Evolutionary conservation across 176 grass and related monocot genomes (phyloP), one percentile per base, ranked within the genome.

Genomic region (Bolboschoenus planiculmis): DNA sequence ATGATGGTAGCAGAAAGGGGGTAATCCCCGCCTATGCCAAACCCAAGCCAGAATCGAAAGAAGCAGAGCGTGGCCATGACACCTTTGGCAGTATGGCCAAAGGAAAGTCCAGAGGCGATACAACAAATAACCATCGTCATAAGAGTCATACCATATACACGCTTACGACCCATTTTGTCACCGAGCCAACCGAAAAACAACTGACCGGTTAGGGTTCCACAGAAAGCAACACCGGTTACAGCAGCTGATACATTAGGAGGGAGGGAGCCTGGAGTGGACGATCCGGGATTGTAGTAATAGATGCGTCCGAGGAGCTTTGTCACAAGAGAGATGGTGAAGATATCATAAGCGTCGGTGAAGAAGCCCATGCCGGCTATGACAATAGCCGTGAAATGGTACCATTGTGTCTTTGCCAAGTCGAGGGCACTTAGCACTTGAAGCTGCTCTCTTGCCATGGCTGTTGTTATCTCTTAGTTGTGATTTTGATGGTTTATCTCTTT

Each of bases 31-130:
- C 94, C 90, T 53, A 97, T 89, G 59, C 91, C 88, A 34, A 97
- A 83, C 7, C 94, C 94, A 0, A 97, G 91, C 94, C 91, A 97
- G 88, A 97, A 97, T 0, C 94, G 86, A 81, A 97, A 97, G 91
- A 97, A 97, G 86, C 94, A 97, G 26, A 97, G 91, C 3, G 90
- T 89, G 8, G 61, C 53, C 18, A 97, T 84, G 74, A 97, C 85
- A 8, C 83, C 84, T 10, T 81, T 88, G 2, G 81, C 15, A 0
- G 78, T 72, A 47, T 51, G 57, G 6, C 89, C 85, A 21, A 97
- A 97, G 29, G 93, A 91, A 64, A 93, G 88, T 7, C 89, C 94
- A 0, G 91, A 91, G 1, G 94, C 94, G 10, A 97, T 16, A 84
- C 82, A 93, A 81, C 87, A 91, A 16, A 87, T 39, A 1, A 91